Conservation (phyloP, 305 asterid species). For the Caryopteris hybrid region DNA sequence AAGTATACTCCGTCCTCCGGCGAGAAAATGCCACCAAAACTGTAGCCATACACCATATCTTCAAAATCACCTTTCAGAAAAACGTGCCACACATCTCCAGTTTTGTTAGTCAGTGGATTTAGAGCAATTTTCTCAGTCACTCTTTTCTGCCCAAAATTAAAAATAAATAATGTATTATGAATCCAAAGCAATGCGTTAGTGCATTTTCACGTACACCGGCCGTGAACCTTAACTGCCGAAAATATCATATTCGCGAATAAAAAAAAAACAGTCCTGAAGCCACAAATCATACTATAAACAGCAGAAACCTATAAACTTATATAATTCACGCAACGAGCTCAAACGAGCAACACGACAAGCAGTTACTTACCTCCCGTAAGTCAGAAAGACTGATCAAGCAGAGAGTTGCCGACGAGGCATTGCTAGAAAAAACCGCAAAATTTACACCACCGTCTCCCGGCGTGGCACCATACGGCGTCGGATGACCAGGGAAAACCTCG, state of each 20-base stretch:
- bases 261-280: not conserved
- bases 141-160: slow-evolving; percentile 53
- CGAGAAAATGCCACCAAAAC: slow-evolving; percentile 66
- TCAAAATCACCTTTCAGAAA: slow-evolving; percentile 78
- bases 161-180: not conserved
- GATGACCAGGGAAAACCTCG: slow-evolving; percentile 63
- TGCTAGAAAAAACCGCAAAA: slow-evolving; percentile 61
- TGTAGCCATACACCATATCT: slow-evolving; percentile 77
- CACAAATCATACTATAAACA: not conserved
- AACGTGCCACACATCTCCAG: slow-evolving; percentile 98
- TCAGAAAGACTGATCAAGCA: slow-evolving; percentile 70
- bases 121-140: slow-evolving; percentile 70
- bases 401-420: slow-evolving; percentile 69
- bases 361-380: slow-evolving; percentile 48
- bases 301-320: not conserved
- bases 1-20: slow-evolving; percentile 82
- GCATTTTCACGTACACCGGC: not conserved
- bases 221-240: not conserved
- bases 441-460: slow-evolving; percentile 77
- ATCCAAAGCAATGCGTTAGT: not conserved
- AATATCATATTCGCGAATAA: not conserved
- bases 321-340: not conserved
- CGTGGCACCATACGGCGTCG: slow-evolving; percentile 92
- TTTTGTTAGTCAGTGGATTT: slow-evolving; percentile 64
- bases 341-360: not conserved